Base-by-base conservation (phyloP, 2,329 filamentous ascomycete genomes). In the Diplodia mutila region DNA sequence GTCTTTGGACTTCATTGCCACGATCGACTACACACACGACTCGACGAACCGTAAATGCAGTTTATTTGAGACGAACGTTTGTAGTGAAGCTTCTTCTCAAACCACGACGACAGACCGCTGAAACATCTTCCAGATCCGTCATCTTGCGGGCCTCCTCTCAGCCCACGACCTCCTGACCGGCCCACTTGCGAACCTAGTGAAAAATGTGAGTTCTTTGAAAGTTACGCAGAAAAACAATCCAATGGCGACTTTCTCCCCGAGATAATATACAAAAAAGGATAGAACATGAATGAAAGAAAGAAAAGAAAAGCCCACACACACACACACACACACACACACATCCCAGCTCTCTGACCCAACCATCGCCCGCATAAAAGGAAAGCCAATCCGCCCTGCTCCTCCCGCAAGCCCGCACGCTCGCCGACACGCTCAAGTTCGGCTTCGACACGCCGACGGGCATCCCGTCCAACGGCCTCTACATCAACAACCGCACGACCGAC, bases 391-490 rank as follows among this genome's bases (percentile, higher is more conserved):
- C 87, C 4, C 78, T 79, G 0, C 82, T 96, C 0, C 82, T 95
- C 12, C 75, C 77, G 2, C 91, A 97, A 78, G 88, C 92, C 3
- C 80, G 84, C 70, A 85, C 81, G 8, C 85, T 97, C 11, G 92
- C 90, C 4, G 87, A 94, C 74, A 86, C 88, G 46, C 84, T 97
- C 65, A 90, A 89, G 66, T 90, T 91, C 69, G 90, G 91, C 2
- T 97, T 97, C 73, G 81, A 93, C 73, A 94, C 92, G 0, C 84
- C 89, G 0, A 88, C 86, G 12, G 92, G 93, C 37, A 83, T 97
- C 18, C 92, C 93, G 0, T 87, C 87, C 73, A 93, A 93, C 73
- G 84, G 83, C 23, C 77, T 97, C 34, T 80, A 84, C 72, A 87
- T 94, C 71, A 80, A 81, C 54, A 85, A 85, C 0, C 78, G 82